Evolutionary conservation across 1,139 yeast species (phyloP), one percentile per base, ranked within the genome.

Genomic region (Tardiomyces digboiensis): DNA sequence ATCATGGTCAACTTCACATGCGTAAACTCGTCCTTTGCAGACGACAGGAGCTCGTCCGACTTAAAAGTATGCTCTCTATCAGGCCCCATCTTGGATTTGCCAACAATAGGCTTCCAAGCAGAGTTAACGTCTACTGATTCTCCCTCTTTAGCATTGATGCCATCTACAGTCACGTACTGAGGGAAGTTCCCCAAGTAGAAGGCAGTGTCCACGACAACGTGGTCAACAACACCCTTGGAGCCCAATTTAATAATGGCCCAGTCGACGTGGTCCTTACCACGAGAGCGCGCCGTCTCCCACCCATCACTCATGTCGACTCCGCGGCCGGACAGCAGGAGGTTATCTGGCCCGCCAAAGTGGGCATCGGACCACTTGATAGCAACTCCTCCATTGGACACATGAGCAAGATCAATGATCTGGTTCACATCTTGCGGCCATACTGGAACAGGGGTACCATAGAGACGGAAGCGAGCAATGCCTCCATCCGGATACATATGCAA

Each of bases 221-320:
- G 71, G 29, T 72, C 66, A 47, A 86, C 69, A 41, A 53, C 51
- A 8, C 71, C 70, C 21, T 70, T 66, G 22, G 82, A 76, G 19
- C 96, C 97, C 46, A 89, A 74, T 56, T 81, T 76, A 46, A 89
- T 74, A 43, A 85, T 74, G 2, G 78, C 95, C 96, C 97, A 89
- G 68, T 89, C 97, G 36, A 75, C 78, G 62, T 89, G 97, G 38
- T 86, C 89, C 3, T 80, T 75, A 18, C 68, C 73, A 62, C 97
- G 75, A 1, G 96, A 86, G 60, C 97, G 77, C 54, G 78, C 78
- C n/a, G 97, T 89, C 64, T 89, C 97, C 97, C 97, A 89, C 14
- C 98, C 98, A 59, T 91, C 97, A 41, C 94, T 80, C 97, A 91
- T 89, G 64, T 89, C 96, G 54, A 74, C 77, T 41, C 98, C 98